These are phyloP conservation scores for Alternaria burnsii DNA, from an alignment of 2,329 filamentous ascomycete species.

Conservation along the genomic window DNA sequence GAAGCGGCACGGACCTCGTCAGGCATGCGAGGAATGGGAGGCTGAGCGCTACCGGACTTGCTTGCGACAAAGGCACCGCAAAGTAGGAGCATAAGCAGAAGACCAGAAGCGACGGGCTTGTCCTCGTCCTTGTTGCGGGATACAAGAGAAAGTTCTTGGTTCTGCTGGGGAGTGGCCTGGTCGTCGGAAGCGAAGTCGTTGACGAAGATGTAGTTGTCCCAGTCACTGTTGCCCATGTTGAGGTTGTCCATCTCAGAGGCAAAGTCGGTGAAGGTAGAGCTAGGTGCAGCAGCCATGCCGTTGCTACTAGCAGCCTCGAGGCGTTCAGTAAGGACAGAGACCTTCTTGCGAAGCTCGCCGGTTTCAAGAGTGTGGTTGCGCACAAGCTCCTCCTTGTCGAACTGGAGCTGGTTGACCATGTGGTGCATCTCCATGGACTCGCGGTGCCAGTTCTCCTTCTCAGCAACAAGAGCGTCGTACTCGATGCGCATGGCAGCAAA, in stretches of 20 bases:
- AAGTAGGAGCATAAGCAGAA: conserved; percentile 94
- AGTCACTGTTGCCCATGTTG: conserved; percentile 76
- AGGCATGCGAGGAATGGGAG: conserved; percentile 78
- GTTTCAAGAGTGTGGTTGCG: conserved; percentile 88
- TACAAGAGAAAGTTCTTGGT: conserved; percentile 53
- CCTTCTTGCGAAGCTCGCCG: conserved; percentile 90
- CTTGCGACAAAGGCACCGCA: conserved; percentile 96
- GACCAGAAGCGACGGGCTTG: conserved; percentile 75
- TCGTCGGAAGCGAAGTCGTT: conserved; percentile 72
- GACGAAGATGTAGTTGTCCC: conserved; percentile 84
- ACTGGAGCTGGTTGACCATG: conserved; percentile 77
- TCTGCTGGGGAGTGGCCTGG: conserved; percentile 44
- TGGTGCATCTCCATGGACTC: conserved; percentile 79
- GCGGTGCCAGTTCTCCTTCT: conserved; percentile 72
- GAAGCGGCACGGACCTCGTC: conserved; percentile 83
- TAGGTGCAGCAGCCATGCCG: conserved; percentile 60
- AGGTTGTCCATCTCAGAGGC: conserved; percentile 86
- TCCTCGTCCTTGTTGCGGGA: conserved; percentile 58
- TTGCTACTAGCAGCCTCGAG: conserved; percentile 66
- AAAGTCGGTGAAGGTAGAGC: conserved; percentile 72
- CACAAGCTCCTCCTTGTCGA: conserved; percentile 93
- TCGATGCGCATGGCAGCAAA: conserved; percentile 73
- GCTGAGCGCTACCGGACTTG: conserved; percentile 75
- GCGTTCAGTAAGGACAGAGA: conserved; percentile 78
- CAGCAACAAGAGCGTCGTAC: conserved; percentile 57